Evolutionary conservation across 257 asterid species (phyloP).

Genomic region (Solanum sejunctum): DNA sequence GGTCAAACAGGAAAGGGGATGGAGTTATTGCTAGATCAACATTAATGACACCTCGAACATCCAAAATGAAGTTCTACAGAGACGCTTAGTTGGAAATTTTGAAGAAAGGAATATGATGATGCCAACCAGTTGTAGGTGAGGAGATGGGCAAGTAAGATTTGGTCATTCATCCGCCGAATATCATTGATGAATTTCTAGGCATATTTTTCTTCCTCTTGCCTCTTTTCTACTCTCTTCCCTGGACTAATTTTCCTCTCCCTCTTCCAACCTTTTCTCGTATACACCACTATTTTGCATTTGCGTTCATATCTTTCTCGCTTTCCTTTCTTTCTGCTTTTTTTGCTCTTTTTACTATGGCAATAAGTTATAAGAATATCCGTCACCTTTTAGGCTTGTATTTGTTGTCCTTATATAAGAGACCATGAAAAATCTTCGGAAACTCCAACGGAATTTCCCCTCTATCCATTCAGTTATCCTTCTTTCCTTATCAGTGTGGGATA

Average conservation of each 20-base stretch:
- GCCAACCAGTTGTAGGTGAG: neutral
- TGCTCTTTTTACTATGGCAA: neutral
- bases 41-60: neutral
- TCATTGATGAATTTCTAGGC: neutral
- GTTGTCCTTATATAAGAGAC: neutral
- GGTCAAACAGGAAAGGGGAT: neutral
- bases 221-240: neutral
- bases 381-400: neutral
- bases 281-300: neutral
- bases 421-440: neutral
- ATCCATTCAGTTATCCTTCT: neutral
- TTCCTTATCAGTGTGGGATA: neutral
- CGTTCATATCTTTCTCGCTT: neutral
- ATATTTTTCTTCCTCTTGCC: neutral
- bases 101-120: neutral
- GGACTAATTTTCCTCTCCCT: neutral
- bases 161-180: neutral
- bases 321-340: neutral
- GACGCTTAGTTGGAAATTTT: neutral
- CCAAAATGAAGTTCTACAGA: neutral
- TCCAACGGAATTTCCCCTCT: neutral
- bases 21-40: neutral
- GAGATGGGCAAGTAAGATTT: neutral
- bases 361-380: neutral
- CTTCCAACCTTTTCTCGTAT: neutral